A percentile compares a stretch with the other conserved stretches of the same genome.
phyloP scores from a whole-genome alignment of 306 rosid genomes.

The Casuarina equisetifolia region DNA sequence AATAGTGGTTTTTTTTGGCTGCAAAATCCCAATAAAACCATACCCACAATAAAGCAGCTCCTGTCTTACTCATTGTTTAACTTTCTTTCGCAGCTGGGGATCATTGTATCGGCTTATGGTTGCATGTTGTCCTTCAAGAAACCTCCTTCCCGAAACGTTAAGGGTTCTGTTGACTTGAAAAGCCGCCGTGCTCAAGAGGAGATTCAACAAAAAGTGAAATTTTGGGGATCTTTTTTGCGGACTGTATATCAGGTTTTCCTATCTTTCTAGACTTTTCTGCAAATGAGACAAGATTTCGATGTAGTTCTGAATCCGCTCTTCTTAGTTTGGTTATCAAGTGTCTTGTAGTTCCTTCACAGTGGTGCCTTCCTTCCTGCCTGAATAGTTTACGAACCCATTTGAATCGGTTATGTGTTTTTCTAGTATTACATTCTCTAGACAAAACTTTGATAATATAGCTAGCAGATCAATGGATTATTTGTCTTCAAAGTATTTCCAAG shows the following conservation, averaged over 20 bases:
- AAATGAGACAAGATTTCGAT: neutral
- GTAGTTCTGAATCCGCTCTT: neutral
- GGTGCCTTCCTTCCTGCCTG: neutral
- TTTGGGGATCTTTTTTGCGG: constrained; percentile 71
- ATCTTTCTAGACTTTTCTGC: neutral
- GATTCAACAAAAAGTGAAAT: constrained; percentile 45
- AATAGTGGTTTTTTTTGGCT: neutral
- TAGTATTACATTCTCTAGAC: no score
- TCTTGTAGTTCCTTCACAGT: neutral
- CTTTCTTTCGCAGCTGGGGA: constrained; percentile 50
- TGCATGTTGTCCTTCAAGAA: constrained; percentile 43
- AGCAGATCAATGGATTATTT: no score
- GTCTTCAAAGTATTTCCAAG: no score
- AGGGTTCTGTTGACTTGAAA: constrained; percentile 34
- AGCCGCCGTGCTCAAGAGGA: constrained; percentile 42
- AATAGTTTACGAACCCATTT: no score
- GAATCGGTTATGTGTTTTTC: no score
- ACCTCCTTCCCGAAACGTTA: constrained; percentile 27
- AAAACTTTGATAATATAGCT: no score
- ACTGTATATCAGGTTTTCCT: constrained; percentile 52
- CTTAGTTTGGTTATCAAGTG: neutral
- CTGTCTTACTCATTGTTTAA: constrained; percentile 4
- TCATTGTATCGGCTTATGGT: constrained; percentile 69
- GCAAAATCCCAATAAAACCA: neutral
- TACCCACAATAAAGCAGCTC: neutral